Evolutionary conservation across 1,284 basidiomycete genomes (phyloP), one percentile per base, ranked within the genome.

Genomic region (Ceratobasidium sp.): DNA sequence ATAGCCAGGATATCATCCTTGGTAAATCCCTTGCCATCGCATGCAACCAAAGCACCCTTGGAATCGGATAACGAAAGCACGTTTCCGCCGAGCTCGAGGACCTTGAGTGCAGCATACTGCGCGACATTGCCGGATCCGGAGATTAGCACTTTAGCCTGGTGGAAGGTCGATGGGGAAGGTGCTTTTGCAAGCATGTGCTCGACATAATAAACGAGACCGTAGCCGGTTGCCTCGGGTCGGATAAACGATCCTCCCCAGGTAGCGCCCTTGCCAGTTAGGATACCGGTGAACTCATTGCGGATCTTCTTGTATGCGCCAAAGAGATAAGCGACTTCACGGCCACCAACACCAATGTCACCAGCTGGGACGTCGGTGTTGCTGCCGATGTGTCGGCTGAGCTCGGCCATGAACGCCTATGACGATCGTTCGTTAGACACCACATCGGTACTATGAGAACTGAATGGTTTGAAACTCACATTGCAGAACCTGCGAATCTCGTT

Each of bases 31-130:
- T 88, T 85, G 64, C 83, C 85, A 78, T 82, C 84, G 77, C 84
- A 86, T 75, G 92, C 88, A 84, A 94, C 88, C 81, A 95, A 87
- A 10, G 92, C 86, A 79, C 94, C 94, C 84, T 91, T 91, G 80
- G 93, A 94, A 87, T 95, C 94, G 81, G 92, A 94, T 80, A 95
- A 89, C n/a, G 93, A 91, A 82, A 93, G 86, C 75, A 94, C 93
- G 78, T 87, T 90, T 78, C 90, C 93, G 77, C 93, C 94, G 82
- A 94, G 91, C 85, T 94, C 92, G 84, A 95, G 89, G 79, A 93
- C 90, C 86, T 94, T 95, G 84, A 94, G 88, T 3, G 94, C 94
- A 70, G 93, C 94, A 87, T 89, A 95, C 84, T 94, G 92, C 56
- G 92, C 90, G 80, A 94, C 93, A 85, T 94, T 93, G 42, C 92